Base-by-base conservation (phyloP, 202 grass and related monocot genomes). In the Musa balbisiana region DNA sequence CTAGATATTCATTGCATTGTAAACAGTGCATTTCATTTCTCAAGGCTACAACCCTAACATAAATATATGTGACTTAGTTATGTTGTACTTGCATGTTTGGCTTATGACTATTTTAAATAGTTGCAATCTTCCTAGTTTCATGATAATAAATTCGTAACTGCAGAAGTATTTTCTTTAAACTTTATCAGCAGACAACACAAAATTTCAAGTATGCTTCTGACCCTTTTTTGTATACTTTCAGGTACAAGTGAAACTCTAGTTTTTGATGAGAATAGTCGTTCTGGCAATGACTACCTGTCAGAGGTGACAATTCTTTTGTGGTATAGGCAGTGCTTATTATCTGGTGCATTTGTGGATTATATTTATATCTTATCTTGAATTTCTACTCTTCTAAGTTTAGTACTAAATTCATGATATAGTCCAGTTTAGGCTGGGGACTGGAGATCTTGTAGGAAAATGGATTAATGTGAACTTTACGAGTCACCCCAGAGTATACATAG, bases 221-320 rank as follows among this genome's bases (percentile, higher is more conserved):
- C n/a, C 13, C 25, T 54, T 60, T 25, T 70, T 51, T 11, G 29
- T 77, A 72, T 51, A 67, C 19, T 65, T 85, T 60, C 74, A 97
- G 93, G 93, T 77, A 82, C 88, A 27, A 97, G 88, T 68, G 93
- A 97, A 87, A 91, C 73, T 50, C 69, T 82, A 26, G 85, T 81
- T 55, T 97, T 93, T 69, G 86, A 97, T 75, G 93, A 97, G 53
- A 86, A 81, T 11, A 97, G 93, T 78, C 88, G 86, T 49, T 91
- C 93, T 16, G 93, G 93, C 82, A 89, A 87, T 53, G 90, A 97
- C 77, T 93, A 91, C 71, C 89, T 97, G 49, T 81, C 90, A 72
- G 84, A 97, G 92, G 92, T 95, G 83, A 81, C 52, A 56, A 9
- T 64, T 52, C 21, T 24, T 52, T 64, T 70, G 2, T 69, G 9